These are phyloP conservation scores for Xylaria longipes DNA, from an alignment of 495 filamentous ascomycete species.

Conservation along the genomic window DNA sequence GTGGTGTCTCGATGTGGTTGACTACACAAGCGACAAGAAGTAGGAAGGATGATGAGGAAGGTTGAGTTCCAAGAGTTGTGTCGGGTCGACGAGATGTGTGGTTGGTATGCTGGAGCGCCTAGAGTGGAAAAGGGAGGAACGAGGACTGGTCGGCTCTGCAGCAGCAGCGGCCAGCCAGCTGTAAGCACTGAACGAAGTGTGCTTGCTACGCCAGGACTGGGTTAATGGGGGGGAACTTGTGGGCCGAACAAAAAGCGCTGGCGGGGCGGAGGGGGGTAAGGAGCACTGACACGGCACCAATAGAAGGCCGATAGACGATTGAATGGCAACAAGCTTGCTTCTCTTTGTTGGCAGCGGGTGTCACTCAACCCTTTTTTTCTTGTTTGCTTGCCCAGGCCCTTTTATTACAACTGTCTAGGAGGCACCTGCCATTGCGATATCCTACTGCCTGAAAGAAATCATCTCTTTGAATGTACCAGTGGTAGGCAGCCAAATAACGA, in stretches of 20 bases:
- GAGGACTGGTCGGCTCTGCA: slow-evolving; percentile 28
- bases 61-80: slow-evolving; percentile 59
- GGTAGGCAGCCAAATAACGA: slow-evolving; percentile 12
- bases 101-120: slow-evolving; percentile 32
- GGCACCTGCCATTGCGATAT: background rate
- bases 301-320: background rate
- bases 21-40: slow-evolving; percentile 49
- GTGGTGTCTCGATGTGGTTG: slow-evolving; percentile 41
- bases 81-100: slow-evolving; percentile 35
- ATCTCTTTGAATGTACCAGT: background rate
- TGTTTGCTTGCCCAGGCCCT: background rate
- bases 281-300: background rate
- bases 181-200: slow-evolving; percentile 16
- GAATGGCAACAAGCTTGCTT: background rate
- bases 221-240: slow-evolving; percentile 35
- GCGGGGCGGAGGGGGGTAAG: slow-evolving; percentile 33
- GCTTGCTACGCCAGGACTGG: slow-evolving; percentile 20
- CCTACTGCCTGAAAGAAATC: slow-evolving; percentile 4
- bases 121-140: slow-evolving; percentile 40
- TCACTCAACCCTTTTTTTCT: slow-evolving; percentile 3
- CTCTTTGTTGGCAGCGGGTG: slow-evolving; percentile 24
- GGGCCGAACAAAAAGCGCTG: slow-evolving; percentile 43
- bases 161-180: slow-evolving; percentile 27
- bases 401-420: background rate
- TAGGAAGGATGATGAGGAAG: slow-evolving; percentile 56